Evolutionary conservation across 116 monocot species (phyloP), one percentile per base, ranked within the genome.

Genomic region (Phalaenopsis hybrid): DNA sequence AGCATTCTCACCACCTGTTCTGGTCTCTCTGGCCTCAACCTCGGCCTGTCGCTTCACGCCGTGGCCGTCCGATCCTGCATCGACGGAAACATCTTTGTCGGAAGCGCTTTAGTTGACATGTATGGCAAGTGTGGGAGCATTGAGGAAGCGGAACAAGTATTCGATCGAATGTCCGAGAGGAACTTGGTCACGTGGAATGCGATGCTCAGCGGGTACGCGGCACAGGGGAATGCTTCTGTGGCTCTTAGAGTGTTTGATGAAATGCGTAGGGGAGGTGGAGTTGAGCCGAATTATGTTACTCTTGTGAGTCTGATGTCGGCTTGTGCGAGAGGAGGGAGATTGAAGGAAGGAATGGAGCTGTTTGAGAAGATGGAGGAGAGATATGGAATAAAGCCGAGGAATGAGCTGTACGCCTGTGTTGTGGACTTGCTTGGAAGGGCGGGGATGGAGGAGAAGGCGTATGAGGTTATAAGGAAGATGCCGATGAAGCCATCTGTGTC

Each of bases 361-460:
- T 96, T 96, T 57, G 83, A 92, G 63, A 84, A 79, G 10, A 93
- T 96, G 96, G 89, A 43, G 77, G 85, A 86, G 65, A 88, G 61
- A 69, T 89, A 80, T 80, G 89, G 89, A 13, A 86, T 96, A 17
- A 87, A 86, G 81, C 90, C 85, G 1, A 81, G 88, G 21, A 46
- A 83, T 21, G 96, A 96, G 85, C 92, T 93, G 49, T 96, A 92
- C 77, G 90, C 96, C 11, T 96, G 96, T 44, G 82, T 89, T 25
- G 96, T 96, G 17, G 96, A 93, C 83, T 76, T 93, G 86, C 87
- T 96, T 50, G 93, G 93, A 25, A 92, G 93, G 65, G 91, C 93
- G 13, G 93, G 93, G 16, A 88, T 77, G 91, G 89, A 79, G 57
- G 93, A 96, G 21, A 72, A 46, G 21, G 93, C 96, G 2, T 92